These are phyloP conservation scores for Exophiala viscosa DNA, from an alignment of 2,329 filamentous ascomycete species.

Conservation along the genomic window DNA sequence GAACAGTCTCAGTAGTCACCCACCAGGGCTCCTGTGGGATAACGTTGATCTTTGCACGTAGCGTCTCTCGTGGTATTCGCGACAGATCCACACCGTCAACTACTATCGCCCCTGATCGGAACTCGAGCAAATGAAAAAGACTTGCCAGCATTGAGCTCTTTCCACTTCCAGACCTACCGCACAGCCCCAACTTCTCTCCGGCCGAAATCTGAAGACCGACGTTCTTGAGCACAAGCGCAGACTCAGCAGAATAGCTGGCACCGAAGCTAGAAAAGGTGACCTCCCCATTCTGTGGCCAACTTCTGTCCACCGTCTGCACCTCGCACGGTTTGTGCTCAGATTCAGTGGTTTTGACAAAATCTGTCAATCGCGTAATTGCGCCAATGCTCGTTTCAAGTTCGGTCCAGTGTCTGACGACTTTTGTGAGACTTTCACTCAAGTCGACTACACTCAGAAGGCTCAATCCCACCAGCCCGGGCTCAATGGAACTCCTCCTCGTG, in stretches of 20 bases:
- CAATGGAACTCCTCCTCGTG: conserved; percentile 40
- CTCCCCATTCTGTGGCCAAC: conserved; percentile 29
- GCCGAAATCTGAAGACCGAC: conserved; percentile 30
- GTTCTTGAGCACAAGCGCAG: conserved; percentile 27
- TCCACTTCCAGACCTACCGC: conserved; percentile 35
- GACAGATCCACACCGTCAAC: conserved; percentile 31
- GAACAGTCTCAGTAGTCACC: conserved; percentile 28
- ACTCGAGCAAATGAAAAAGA: conserved; percentile 31
- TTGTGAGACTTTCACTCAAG: conserved; percentile 51
- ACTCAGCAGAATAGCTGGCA: conserved; percentile 23
- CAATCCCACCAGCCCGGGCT: conserved; percentile 50
- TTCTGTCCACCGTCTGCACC: conserved; percentile 10
- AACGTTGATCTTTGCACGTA: conserved; percentile 30
- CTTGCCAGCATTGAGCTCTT: conserved; percentile 32
- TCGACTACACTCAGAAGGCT: conserved; percentile 53
- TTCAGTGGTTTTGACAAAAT: conserved; percentile 46
- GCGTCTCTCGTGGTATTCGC: conserved; percentile 17
- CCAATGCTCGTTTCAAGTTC: conserved; percentile 57
- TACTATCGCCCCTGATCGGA: conserved; percentile 27
- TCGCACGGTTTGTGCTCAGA: conserved; percentile 45
- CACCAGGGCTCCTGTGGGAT: conserved; percentile 32
- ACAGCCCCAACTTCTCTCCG: conserved; percentile 35
- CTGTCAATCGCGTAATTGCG: conserved; percentile 53
- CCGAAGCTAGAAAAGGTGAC: conserved; percentile 25
- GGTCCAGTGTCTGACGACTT: conserved; percentile 54